Conservation (phyloP, 2,329 filamentous ascomycete genomes). For the Talaromyces verruculosus region DNA sequence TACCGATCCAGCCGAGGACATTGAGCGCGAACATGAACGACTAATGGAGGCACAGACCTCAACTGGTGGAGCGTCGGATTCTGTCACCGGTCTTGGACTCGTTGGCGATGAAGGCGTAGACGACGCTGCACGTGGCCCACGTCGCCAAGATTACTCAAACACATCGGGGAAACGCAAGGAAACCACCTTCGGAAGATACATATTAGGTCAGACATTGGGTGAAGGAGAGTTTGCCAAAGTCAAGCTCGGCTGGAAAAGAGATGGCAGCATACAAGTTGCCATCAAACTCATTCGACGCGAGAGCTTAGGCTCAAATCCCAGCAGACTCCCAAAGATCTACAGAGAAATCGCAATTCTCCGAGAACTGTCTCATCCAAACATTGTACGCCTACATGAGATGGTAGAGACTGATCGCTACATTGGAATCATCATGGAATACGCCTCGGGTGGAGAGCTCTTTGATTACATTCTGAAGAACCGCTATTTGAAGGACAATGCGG, state of each 20-base stretch:
- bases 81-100: constrained; percentile 50
- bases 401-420: constrained; percentile 96
- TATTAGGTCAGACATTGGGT: constrained; percentile 90
- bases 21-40: constrained; percentile 69
- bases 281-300: constrained; percentile 98
- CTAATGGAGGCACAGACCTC: constrained; percentile 58
- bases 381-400: constrained; percentile 96
- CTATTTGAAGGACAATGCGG: constrained; percentile 91
- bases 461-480: constrained; percentile 97
- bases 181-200: constrained; percentile 92
- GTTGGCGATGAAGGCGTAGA: constrained; percentile 54
- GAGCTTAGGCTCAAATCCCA: constrained; percentile 81
- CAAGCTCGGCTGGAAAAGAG: constrained; percentile 96
- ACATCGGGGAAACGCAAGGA: constrained; percentile 61
- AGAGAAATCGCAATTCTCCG: constrained; percentile 91
- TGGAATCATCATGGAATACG: constrained; percentile 97
- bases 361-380: constrained; percentile 90
- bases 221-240: constrained; percentile 99
- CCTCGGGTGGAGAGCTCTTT: constrained; percentile 94
- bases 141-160: constrained; percentile 60
- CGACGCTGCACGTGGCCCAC: constrained; percentile 36
- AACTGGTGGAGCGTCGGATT: constrained; percentile 46
- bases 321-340: constrained; percentile 91
- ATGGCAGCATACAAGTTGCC: constrained; percentile 89
- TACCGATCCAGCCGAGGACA: constrained; percentile 71